Conservation (phyloP, 495 filamentous ascomycete species). For the Eremomyces bilateralis region DNA sequence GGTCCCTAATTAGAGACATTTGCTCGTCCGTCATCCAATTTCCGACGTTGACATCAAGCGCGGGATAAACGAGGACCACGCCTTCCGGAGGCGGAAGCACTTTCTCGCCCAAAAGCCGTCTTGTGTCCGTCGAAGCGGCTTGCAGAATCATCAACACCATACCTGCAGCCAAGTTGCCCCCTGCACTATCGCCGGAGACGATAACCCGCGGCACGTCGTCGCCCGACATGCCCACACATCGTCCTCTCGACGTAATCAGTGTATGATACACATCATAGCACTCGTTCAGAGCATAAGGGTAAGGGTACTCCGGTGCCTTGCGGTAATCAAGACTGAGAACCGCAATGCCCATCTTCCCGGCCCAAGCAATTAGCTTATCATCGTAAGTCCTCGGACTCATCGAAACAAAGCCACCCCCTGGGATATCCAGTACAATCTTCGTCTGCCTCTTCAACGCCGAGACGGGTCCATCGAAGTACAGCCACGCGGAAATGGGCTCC, state of each 20-base stretch:
- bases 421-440: conserved; percentile 71
- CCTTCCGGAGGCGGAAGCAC: conserved; percentile 59
- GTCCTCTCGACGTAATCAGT: conserved; percentile 51
- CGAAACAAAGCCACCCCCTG: conserved; percentile 86
- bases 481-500: conserved; percentile 66
- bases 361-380: conserved; percentile 81
- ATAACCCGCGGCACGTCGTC: conserved; percentile 47
- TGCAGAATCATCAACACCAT: conserved; percentile 75
- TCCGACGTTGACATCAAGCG: conserved; percentile 86
- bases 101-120: conserved; percentile 33
- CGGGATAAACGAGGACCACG: conserved; percentile 69
- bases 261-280: conserved; percentile 86
- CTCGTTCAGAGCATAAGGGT: conserved; percentile 87
- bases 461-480: conserved; percentile 83
- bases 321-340: conserved; percentile 81
- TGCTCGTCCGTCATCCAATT: conserved; percentile 99
- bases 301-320: conserved; percentile 87
- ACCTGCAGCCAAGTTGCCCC: conserved; percentile 71
- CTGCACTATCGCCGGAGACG: conserved; percentile 78
- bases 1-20: conserved; percentile 80
- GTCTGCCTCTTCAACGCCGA: conserved; percentile 54
- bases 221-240: conserved; percentile 69
- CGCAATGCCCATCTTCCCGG: conserved; percentile 61
- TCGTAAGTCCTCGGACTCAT: conserved; percentile 85
- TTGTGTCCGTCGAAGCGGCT: conserved; percentile 32